Conservation (phyloP, 2,329 filamentous ascomycete genomes). For the Alternaria hordeiaustralica region DNA sequence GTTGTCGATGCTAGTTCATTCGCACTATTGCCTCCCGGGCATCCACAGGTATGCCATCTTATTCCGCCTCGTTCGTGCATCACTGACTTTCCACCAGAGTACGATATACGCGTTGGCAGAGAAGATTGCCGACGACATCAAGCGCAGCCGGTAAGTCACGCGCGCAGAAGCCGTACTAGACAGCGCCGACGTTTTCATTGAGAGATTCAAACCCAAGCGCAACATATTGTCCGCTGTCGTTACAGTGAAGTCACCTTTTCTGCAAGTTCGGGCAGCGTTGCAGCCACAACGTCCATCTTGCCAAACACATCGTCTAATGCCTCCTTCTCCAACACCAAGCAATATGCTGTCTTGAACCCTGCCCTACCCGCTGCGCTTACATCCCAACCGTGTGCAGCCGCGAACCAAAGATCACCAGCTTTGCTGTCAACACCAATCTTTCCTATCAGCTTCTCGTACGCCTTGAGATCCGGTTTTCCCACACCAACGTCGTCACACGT, state of each 20-base stretch:
- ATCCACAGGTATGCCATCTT: constrained; percentile 24
- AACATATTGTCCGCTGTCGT: neutral
- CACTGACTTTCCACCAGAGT: constrained; percentile 4
- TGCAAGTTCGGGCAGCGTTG: constrained; percentile 58
- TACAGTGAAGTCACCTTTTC: neutral
- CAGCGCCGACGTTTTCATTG: neutral
- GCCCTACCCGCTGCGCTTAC: constrained; percentile 59
- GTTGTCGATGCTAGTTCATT: constrained; percentile 46
- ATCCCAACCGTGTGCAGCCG: constrained; percentile 67
- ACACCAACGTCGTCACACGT: constrained; percentile 58
- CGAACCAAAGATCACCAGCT: constrained; percentile 59
- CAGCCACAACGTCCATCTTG: constrained; percentile 59
- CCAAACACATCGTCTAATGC: constrained; percentile 59
- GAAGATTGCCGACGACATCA: constrained; percentile 40
- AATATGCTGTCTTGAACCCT: constrained; percentile 63
- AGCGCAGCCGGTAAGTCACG: neutral
- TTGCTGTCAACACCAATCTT: constrained; percentile 44
- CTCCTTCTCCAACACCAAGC: constrained; percentile 61
- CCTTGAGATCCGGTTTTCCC: constrained; percentile 58
- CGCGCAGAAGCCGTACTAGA: neutral
- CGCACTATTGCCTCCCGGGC: constrained; percentile 45
- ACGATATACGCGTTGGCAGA: constrained; percentile 33
- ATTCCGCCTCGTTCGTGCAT: neutral
- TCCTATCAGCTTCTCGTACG: constrained; percentile 56
- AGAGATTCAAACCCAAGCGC: neutral